Evolutionary conservation across 164 flowering plant species (phyloP).

Genomic region (Protea cynaroides): DNA sequence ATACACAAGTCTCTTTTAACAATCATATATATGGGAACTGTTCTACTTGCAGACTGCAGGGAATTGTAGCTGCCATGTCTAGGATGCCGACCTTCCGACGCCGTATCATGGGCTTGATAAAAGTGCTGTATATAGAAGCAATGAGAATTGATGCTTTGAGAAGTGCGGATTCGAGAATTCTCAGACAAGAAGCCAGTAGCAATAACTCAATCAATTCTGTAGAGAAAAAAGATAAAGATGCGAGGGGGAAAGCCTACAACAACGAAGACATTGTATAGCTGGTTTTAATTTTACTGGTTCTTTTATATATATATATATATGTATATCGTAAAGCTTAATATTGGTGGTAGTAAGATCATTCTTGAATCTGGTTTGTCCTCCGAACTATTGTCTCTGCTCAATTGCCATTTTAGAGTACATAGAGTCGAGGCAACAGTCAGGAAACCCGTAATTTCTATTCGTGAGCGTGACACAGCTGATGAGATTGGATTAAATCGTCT

Average conservation of each 20-base stretch:
- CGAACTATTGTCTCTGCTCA: no score
- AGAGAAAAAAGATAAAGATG: constrained; percentile 8
- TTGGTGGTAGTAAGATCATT: no score
- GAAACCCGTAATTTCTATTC: no score
- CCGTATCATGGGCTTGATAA: constrained; percentile 58
- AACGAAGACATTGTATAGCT: constrained; percentile 4
- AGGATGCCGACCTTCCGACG: constrained; percentile 82
- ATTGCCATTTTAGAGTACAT: no score
- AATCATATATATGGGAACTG: no score
- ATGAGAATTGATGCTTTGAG: constrained; percentile 31
- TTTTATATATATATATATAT: no score
- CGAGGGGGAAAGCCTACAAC: neutral
- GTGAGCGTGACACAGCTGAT: no score
- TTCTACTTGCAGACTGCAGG: constrained; percentile 48
- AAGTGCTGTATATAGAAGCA: constrained; percentile 60
- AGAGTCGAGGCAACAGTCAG: no score
- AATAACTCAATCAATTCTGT: constrained; percentile 10
- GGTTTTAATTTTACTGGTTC: neutral
- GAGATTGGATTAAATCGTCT: no score
- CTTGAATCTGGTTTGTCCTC: no score
- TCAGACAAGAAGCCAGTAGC: constrained; percentile 6
- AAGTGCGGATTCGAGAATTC: constrained; percentile 24
- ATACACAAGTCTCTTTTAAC: no score
- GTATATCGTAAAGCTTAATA: no score
- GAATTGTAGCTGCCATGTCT: constrained; percentile 79